These are phyloP conservation scores for Aspergillus funiculosus DNA, from an alignment of 495 filamentous ascomycete species.

Conservation along the genomic window DNA sequence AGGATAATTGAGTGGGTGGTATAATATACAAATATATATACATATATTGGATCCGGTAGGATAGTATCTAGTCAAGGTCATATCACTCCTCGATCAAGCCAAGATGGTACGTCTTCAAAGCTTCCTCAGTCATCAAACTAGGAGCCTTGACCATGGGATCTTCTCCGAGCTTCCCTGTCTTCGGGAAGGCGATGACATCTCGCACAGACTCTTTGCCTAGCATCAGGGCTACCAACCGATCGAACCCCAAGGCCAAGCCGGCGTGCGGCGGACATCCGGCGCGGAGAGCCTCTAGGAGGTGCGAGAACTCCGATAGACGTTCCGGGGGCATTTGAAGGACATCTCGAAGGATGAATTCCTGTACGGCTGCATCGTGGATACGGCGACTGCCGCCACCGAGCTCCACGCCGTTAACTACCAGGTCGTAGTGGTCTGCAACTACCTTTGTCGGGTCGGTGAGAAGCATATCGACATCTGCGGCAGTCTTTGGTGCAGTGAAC, in stretches of 20 bases:
- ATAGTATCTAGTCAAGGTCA: too few species aligned
- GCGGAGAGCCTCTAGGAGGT: slow-evolving; percentile 73
- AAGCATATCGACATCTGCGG: slow-evolving; percentile 69
- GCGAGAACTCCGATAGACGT: slow-evolving; percentile 69
- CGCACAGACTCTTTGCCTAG: slow-evolving; percentile 66
- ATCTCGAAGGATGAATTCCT: slow-evolving; percentile 77
- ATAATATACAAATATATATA: too few species aligned
- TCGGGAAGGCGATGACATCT: slow-evolving; percentile 96
- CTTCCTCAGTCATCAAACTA: slow-evolving; percentile 53
- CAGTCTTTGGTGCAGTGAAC: slow-evolving; percentile 79
- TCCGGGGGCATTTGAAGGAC: slow-evolving; percentile 62
- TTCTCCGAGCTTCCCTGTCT: slow-evolving; percentile 73
- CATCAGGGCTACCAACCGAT: slow-evolving; percentile 80
- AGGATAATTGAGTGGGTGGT: too few species aligned
- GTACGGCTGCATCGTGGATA: slow-evolving; percentile 80
- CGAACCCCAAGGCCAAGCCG: slow-evolving; percentile 87
- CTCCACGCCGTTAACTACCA: slow-evolving; percentile 93
- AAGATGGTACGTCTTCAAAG: slow-evolving; percentile 64
- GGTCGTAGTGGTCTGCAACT: slow-evolving; percentile 81
- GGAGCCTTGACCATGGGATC: slow-evolving; percentile 78
- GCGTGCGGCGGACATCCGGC: slow-evolving; percentile 97
- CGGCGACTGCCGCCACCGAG: slow-evolving; percentile 88
- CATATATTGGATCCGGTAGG: too few species aligned
- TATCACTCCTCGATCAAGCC: slow-evolving; percentile 3
- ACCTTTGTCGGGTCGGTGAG: slow-evolving; percentile 64